Evolutionary conservation across 2,329 filamentous ascomycete species (phyloP).

Genomic region (Microcera coccophila): DNA sequence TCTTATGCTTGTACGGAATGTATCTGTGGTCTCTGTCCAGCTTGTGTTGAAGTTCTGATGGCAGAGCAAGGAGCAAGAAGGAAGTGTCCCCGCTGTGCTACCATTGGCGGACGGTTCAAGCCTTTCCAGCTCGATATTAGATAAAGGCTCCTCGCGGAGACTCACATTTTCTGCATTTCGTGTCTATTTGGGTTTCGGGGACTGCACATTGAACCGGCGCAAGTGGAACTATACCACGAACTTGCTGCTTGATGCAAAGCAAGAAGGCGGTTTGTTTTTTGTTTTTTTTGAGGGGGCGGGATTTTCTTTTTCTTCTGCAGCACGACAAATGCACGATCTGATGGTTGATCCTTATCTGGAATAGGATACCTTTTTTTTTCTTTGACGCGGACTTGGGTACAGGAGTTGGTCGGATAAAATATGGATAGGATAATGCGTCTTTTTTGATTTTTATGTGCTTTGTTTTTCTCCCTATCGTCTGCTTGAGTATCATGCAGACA

Average conservation of each 20-base stretch:
- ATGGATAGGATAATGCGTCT: not conserved
- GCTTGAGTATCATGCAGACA: slow-evolving; percentile 12
- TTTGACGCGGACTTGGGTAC: slow-evolving; percentile 20
- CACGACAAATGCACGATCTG: no score
- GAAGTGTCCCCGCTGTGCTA: slow-evolving; percentile 75
- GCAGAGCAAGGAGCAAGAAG: slow-evolving; percentile 70
- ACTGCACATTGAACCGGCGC: slow-evolving; percentile 25
- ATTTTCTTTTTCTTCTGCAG: slow-evolving; percentile 3
- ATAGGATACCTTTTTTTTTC: slow-evolving; percentile 8
- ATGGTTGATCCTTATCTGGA: no score
- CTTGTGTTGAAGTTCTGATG: slow-evolving; percentile 79
- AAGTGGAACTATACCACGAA: slow-evolving; percentile 22
- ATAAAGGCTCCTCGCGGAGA: slow-evolving; percentile 39
- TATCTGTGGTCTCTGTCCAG: slow-evolving; percentile 85
- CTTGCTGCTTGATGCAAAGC: slow-evolving; percentile 18
- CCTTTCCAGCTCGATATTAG: slow-evolving; percentile 80
- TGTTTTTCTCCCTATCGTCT: not conserved
- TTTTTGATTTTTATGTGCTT: not conserved
- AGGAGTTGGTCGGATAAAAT: slow-evolving; percentile 22
- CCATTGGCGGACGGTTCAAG: slow-evolving; percentile 76
- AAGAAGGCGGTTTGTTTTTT: slow-evolving; percentile 22
- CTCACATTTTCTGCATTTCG: slow-evolving; percentile 17
- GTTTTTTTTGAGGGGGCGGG: slow-evolving; percentile 14
- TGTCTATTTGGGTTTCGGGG: slow-evolving; percentile 6
- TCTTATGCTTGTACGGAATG: slow-evolving; percentile 95